Evolutionary conservation across 176 grass and related monocot species (phyloP).

Genomic region (Microstegium vimineum): DNA sequence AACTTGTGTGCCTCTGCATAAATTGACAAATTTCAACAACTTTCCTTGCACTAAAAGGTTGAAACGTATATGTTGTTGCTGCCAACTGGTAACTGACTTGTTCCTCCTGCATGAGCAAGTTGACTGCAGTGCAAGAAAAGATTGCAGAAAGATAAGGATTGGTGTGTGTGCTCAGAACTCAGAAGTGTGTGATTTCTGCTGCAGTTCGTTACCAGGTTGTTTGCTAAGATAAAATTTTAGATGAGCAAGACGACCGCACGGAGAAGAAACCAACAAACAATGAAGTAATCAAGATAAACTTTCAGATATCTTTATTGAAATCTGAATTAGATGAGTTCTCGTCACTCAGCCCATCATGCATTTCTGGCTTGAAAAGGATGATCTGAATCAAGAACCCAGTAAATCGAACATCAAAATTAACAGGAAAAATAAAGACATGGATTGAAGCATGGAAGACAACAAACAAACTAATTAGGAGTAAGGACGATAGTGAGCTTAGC

Average conservation of each 20-base stretch:
- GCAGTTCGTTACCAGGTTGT: background rate
- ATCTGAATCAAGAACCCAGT: slow-evolving; percentile 18
- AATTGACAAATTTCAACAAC: slow-evolving; percentile 32
- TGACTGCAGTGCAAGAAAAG: slow-evolving; percentile 33
- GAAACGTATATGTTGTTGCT: slow-evolving; percentile 28
- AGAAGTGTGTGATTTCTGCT: slow-evolving; percentile 3
- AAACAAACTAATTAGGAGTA: slow-evolving; percentile 32
- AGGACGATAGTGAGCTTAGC: slow-evolving; percentile 50
- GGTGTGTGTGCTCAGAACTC: background rate
- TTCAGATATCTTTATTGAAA: slow-evolving; percentile 21
- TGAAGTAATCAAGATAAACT: background rate
- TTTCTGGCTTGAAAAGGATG: slow-evolving; percentile 33
- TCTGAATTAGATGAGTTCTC: slow-evolving; percentile 24
- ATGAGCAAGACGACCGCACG: background rate
- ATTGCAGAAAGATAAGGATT: slow-evolving; percentile 12
- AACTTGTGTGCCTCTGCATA: slow-evolving; percentile 38
- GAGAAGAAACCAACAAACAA: background rate
- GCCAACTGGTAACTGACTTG: slow-evolving; percentile 23
- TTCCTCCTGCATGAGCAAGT: slow-evolving; percentile 27
- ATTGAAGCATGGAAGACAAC: slow-evolving; percentile 30
- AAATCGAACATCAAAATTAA: slow-evolving; percentile 36
- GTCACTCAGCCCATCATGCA: slow-evolving; percentile 29
- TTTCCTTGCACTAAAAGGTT: slow-evolving; percentile 39
- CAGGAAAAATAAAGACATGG: slow-evolving; percentile 20
- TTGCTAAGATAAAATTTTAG: background rate